Evolutionary conservation across 2,329 filamentous ascomycete genomes (phyloP).

Genomic region (Pochonia chlamydosporia): DNA sequence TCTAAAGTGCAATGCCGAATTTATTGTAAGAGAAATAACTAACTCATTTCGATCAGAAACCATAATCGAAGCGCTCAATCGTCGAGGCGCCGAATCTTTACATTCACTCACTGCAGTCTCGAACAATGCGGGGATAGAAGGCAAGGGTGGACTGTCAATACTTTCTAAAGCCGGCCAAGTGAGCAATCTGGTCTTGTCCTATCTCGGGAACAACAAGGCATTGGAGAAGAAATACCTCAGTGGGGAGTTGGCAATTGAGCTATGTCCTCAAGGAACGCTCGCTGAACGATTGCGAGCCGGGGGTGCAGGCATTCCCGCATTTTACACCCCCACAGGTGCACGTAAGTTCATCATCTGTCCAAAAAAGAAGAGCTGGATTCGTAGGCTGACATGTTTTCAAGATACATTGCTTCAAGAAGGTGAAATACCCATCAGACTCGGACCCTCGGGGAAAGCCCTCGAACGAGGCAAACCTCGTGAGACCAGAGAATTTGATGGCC

Average conservation of each 20-base stretch:
- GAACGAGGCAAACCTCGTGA: constrained; percentile 63
- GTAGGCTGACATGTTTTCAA: constrained; percentile 9
- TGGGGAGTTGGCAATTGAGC: constrained; percentile 68
- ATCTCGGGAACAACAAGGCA: constrained; percentile 71
- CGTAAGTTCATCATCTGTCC: constrained; percentile 36
- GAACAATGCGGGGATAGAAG: constrained; percentile 71
- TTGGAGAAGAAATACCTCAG: constrained; percentile 70
- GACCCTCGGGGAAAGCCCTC: constrained; percentile 52
- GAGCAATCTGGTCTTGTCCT: constrained; percentile 66
- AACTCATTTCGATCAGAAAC: constrained; percentile 46
- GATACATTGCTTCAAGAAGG: constrained; percentile 64
- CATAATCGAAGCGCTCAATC: constrained; percentile 61
- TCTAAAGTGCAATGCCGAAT: constrained; percentile 1
- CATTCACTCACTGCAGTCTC: constrained; percentile 69
- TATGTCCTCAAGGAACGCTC: constrained; percentile 71
- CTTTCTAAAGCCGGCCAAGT: constrained; percentile 66
- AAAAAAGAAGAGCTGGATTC: constrained; percentile 1
- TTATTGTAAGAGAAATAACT: background rate
- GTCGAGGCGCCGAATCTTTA: constrained; percentile 53
- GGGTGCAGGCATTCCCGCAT: constrained; percentile 72
- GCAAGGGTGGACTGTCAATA: constrained; percentile 61
- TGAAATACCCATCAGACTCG: constrained; percentile 59
- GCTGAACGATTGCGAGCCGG: constrained; percentile 68
- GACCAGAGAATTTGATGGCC: constrained; percentile 66
- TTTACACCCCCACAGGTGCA: constrained; percentile 71